Evolutionary conservation across 176 grass and related monocot genomes (phyloP).

Genomic region (Neostapfia colusana): DNA sequence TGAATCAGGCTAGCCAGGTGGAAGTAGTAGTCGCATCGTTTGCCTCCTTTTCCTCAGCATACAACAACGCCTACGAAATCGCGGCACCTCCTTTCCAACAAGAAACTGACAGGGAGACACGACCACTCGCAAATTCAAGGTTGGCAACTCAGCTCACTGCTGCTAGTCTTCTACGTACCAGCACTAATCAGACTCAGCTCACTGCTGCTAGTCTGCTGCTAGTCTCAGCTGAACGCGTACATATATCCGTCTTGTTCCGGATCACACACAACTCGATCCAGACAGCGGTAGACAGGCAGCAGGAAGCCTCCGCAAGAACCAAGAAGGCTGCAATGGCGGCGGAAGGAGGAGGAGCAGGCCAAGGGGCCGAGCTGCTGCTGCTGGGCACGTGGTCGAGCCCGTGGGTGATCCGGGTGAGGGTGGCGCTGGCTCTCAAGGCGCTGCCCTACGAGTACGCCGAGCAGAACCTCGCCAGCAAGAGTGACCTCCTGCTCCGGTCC

Average conservation of each 20-base stretch:
- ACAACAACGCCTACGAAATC: no score
- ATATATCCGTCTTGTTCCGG: not conserved
- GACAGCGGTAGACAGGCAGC: not conserved
- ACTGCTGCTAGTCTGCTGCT: no score
- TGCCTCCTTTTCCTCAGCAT: no score
- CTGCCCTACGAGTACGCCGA: constrained; percentile 42
- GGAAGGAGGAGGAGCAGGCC: not conserved
- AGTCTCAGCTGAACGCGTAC: no score
- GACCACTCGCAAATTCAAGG: not conserved
- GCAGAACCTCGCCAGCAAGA: constrained; percentile 38
- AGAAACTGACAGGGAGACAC: no score
- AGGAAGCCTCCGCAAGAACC: not conserved
- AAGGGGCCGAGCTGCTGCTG: constrained; percentile 35
- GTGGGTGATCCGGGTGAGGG: constrained; percentile 27
- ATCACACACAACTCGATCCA: not conserved
- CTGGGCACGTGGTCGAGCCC: constrained; percentile 44
- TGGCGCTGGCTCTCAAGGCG: constrained; percentile 30
- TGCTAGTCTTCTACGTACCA: no score
- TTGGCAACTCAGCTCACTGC: not conserved
- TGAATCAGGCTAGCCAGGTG: no score
- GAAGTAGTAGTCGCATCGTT: no score
- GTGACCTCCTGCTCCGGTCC: constrained; percentile 43
- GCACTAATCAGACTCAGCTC: no score
- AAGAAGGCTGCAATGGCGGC: constrained; percentile 28
- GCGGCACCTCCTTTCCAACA: no score